These are phyloP conservation scores for Aurantiochytrium sp. DNA, from an alignment of 108 stramenopile genomes.

Conservation along the genomic window DNA sequence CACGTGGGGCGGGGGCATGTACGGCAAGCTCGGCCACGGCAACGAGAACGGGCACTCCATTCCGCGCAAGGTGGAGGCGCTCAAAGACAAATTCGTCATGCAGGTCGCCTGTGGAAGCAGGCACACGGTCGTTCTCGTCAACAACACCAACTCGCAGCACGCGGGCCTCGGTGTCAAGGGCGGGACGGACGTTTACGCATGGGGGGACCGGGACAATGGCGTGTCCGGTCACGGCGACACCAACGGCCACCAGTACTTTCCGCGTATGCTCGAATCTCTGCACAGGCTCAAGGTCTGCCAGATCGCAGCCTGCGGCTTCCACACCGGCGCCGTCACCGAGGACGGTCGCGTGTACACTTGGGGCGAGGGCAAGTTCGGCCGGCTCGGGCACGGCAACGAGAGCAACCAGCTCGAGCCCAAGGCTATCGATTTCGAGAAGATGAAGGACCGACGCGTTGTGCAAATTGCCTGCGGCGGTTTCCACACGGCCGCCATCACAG, in stretches of 20 bases:
- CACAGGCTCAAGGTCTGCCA: constrained; percentile 75
- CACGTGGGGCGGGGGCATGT: constrained; percentile 93
- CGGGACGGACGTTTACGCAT: constrained; percentile 43
- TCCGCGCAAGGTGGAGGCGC: constrained; percentile 75
- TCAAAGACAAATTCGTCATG: constrained; percentile 68
- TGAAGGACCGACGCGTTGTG: neutral
- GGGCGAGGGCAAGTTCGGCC: constrained; percentile 84
- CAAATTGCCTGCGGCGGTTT: constrained; percentile 77
- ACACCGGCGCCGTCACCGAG: constrained; percentile 83
- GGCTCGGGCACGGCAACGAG: constrained; percentile 81
- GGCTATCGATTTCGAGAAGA: constrained; percentile 63
- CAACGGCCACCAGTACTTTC: constrained; percentile 87
- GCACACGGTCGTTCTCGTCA: constrained; percentile 76
- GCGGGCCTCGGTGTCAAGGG: neutral
- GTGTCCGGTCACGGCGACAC: constrained; percentile 85
- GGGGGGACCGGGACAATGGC: constrained; percentile 85
- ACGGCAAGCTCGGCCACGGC: constrained; percentile 89
- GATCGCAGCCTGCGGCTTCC: constrained; percentile 87
- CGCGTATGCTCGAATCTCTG: constrained; percentile 72
- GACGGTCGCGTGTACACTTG: constrained; percentile 74
- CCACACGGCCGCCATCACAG: constrained; percentile 78
- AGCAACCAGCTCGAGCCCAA: constrained; percentile 77
- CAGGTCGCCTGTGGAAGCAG: constrained; percentile 87
- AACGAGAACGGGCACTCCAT: constrained; percentile 84
- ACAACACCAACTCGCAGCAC: neutral